These are phyloP conservation scores for Eleusine coracana DNA, from an alignment of 176 grass and related monocot genomes.

Conservation along the genomic window DNA sequence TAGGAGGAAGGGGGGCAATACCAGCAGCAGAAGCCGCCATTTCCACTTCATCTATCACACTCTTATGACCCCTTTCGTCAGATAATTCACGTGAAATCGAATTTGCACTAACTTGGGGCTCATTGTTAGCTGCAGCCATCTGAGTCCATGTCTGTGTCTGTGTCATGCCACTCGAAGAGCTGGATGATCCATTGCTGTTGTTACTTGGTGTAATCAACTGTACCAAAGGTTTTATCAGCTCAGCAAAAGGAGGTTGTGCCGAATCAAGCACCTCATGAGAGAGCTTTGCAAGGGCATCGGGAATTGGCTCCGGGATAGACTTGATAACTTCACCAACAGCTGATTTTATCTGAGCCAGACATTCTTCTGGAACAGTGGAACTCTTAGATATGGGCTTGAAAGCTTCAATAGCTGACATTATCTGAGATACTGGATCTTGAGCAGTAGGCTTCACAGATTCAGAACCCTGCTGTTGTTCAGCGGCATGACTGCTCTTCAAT, in stretches of 20 bases:
- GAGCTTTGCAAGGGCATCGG: constrained; percentile 55
- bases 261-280: constrained; percentile 63
- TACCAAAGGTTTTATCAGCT: constrained; percentile 56
- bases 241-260: constrained; percentile 46
- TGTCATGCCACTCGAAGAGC: constrained; percentile 31
- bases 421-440: constrained; percentile 39
- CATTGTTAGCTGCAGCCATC: background rate
- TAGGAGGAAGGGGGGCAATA: background rate
- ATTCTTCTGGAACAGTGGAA: constrained; percentile 37
- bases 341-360: constrained; percentile 39
- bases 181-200: constrained; percentile 36
- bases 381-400: constrained; percentile 54
- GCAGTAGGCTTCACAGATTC: constrained; percentile 11
- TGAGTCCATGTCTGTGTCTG: constrained; percentile 11
- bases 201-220: constrained; percentile 52
- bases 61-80: constrained; percentile 27
- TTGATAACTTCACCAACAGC: constrained; percentile 67
- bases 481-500: constrained; percentile 49
- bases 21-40: background rate
- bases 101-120: constrained; percentile 22
- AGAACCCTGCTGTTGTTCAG: constrained; percentile 22
- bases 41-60: constrained; percentile 11
- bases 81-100: constrained; percentile 1
- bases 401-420: constrained; percentile 58
- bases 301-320: constrained; percentile 60